These are phyloP conservation scores for Metschnikowia rubicola DNA, from an alignment of 805 yeast genomes.

Conservation along the genomic window DNA sequence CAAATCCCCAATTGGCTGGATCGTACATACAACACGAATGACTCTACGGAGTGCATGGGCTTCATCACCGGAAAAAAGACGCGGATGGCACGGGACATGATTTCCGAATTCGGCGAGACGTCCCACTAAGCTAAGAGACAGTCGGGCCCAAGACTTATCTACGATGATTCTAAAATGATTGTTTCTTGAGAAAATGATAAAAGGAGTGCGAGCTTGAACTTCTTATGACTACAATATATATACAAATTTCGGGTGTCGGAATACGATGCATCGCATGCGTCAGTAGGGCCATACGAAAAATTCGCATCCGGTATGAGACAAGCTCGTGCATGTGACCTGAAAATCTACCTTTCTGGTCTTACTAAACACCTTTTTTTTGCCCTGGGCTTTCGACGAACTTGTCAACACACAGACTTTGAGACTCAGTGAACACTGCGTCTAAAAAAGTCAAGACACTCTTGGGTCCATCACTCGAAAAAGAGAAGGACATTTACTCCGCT, in stretches of 20 bases:
- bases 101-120: neutral
- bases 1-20: too few relatives aligned
- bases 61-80: neutral
- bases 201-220: too few relatives aligned
- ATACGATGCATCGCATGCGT: neutral
- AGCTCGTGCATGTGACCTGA: conserved; percentile 1
- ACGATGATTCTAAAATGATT: too few relatives aligned
- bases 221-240: too few relatives aligned
- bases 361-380: neutral
- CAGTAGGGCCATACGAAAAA: neutral
- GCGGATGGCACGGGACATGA: neutral
- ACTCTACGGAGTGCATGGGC: neutral
- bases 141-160: too few relatives aligned
- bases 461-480: too few relatives aligned
- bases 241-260: too few relatives aligned
- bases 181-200: too few relatives aligned
- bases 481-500: too few relatives aligned
- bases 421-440: neutral
- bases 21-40: neutral
- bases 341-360: neutral
- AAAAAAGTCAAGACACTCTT: neutral
- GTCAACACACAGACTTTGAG: neutral
- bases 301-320: conserved; percentile 5
- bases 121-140: too few relatives aligned
- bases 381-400: neutral